These are phyloP conservation scores for Erythrobasidium hasegawianum DNA, from an alignment of 1,284 basidiomycete genomes.

Conservation along the genomic window DNA sequence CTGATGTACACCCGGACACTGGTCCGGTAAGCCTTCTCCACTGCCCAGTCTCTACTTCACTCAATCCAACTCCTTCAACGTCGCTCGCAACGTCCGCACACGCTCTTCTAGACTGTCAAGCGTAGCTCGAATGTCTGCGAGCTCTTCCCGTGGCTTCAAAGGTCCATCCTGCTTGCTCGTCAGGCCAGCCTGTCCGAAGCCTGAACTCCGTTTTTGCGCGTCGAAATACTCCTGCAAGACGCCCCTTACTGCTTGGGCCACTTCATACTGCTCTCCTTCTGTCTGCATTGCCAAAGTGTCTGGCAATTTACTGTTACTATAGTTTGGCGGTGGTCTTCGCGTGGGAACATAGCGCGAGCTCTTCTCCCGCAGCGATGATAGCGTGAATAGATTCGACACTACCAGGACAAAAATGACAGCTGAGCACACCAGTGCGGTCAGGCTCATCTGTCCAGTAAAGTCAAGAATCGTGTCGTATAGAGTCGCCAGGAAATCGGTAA, in stretches of 20 bases:
- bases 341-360: slow-evolving; percentile 3
- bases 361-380: slow-evolving; percentile 30
- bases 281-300: slow-evolving; percentile 29
- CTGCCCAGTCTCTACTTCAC: no score
- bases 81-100: slow-evolving; percentile 7
- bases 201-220: not conserved
- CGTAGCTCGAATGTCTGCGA: slow-evolving; percentile 11
- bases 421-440: slow-evolving; percentile 39
- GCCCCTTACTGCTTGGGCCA: slow-evolving; percentile 47
- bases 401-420: slow-evolving; percentile 47
- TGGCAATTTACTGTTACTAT: slow-evolving; percentile 12
- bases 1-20: no score
- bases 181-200: not conserved
- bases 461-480: slow-evolving; percentile 27
- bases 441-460: slow-evolving; percentile 18
- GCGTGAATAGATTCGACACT: slow-evolving; percentile 50
- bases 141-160: not conserved
- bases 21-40: no score
- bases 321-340: slow-evolving; percentile 35
- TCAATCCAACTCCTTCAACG: not conserved
- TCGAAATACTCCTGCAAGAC: slow-evolving; percentile 47
- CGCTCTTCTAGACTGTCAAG: slow-evolving; percentile 29
- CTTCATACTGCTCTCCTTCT: slow-evolving; percentile 42
- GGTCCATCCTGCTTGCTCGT: not conserved
- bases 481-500: slow-evolving; percentile 26